Evolutionary conservation across 768 basidiomycete species (phyloP), one percentile per base, ranked within the genome.

Genomic region (Lentinus tigrinus): DNA sequence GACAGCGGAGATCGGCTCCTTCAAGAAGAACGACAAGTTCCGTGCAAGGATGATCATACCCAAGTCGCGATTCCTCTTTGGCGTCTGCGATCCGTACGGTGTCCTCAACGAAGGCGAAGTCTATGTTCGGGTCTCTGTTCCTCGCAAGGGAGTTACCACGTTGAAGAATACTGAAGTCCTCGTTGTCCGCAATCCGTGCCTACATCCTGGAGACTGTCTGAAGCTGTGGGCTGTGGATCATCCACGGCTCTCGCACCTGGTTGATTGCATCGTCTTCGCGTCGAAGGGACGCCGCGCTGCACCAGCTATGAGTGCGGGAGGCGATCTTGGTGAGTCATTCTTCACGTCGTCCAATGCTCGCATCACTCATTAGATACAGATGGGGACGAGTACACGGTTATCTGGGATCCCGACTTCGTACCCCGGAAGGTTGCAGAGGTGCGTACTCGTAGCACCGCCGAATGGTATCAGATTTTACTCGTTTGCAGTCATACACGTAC

Each of bases 401-500:
- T 84, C 39, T 88, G 87, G 85, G 87, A 88, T 68, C 75, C 77
- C 0, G 85, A 85, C 61, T 65, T 88, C 7, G 79, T 88, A 17
- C 86, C 85, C 5, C 72, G 68, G 14, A 77, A 64, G n/a, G 73
- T 84, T 4, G 76, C 79, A 2, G 80, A 87, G 73, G 86, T 83
- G 72, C 59, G 7, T 11, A 19, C 16, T 36, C 39, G 3, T 3
- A 23, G 27, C 7, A 26, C 36, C 24, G 37, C 46, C 23, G n/a
- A n/a, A n/a, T n/a, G n/a, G n/a, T n/a, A n/a, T n/a, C 21, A 16
- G 6, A 5, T 10, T 54, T 19, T 47, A n/a, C n/a, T n/a, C n/a
- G n/a, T n/a, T n/a, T n/a, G n/a, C n/a, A 87, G 85, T 81, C 86
- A 0, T 88, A 88, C 58, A 83, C 85, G 53, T 88, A 89, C 65